These are phyloP conservation scores for Priceomyces fermenticarens DNA, from an alignment of 805 yeast species.

Conservation along the genomic window DNA sequence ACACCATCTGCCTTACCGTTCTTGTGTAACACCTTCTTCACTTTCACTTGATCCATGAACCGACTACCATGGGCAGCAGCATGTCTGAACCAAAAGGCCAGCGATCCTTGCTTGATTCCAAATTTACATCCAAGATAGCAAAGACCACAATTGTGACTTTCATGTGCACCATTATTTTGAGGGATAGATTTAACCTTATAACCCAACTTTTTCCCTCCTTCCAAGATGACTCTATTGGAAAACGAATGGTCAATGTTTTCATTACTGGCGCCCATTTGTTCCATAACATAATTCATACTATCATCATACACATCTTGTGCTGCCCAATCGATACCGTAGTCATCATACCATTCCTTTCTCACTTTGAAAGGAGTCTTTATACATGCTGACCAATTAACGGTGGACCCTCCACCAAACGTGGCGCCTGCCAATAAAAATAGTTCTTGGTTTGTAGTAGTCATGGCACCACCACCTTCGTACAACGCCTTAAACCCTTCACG, in stretches of 20 bases:
- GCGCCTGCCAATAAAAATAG: slow-evolving; percentile 46
- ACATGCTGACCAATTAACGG: slow-evolving; percentile 58
- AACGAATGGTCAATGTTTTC: slow-evolving; percentile 41
- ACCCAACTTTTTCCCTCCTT: slow-evolving; percentile 45
- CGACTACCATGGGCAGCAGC: slow-evolving; percentile 45
- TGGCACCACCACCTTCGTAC: slow-evolving; percentile 39
- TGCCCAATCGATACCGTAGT: slow-evolving; percentile 46
- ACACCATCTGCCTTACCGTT: slow-evolving; percentile 46
- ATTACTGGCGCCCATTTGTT: slow-evolving; percentile 46
- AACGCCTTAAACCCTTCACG: slow-evolving; percentile 29
- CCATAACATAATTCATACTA: slow-evolving; percentile 44
- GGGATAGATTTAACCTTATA: slow-evolving; percentile 38
- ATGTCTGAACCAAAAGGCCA: slow-evolving; percentile 47
- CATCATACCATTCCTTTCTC: slow-evolving; percentile 49
- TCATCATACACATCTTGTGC: slow-evolving; percentile 40
- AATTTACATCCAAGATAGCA: slow-evolving; percentile 49
- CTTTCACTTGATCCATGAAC: slow-evolving; percentile 46
- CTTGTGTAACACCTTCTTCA: slow-evolving; percentile 33
- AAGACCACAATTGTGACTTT: slow-evolving; percentile 44
- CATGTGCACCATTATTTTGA: slow-evolving; percentile 46
- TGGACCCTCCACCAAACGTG: slow-evolving; percentile 57
- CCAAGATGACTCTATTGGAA: slow-evolving; percentile 41
- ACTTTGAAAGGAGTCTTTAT: slow-evolving; percentile 48
- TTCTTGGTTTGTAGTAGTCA: slow-evolving; percentile 33
- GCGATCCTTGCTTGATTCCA: slow-evolving; percentile 53